phyloP scores from a whole-genome alignment of 2,329 filamentous ascomycete genomes.

The Hypoxylon sp. region DNA sequence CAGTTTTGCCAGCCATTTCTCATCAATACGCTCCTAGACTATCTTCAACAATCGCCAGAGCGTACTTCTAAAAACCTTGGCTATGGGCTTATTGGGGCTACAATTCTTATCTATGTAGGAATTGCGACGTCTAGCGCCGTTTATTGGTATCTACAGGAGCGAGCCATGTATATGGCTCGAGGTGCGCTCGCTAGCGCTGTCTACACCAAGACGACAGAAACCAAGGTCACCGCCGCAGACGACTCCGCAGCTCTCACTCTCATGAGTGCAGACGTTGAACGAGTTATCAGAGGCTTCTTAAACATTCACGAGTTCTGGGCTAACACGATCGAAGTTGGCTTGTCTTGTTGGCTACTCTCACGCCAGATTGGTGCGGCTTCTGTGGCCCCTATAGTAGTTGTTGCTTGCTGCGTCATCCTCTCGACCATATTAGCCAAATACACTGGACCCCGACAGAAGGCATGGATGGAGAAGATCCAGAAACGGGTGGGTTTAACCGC shows the following conservation, averaged over 20 bases:
- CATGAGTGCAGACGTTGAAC: slow-evolving; percentile 58
- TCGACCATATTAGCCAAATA: slow-evolving; percentile 41
- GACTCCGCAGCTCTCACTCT: slow-evolving; percentile 54
- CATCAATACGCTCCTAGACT: slow-evolving; percentile 44
- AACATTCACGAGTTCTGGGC: slow-evolving; percentile 55
- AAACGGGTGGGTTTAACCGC: slow-evolving; percentile 44
- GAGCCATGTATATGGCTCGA: slow-evolving; percentile 44
- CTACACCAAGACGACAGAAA: slow-evolving; percentile 45
- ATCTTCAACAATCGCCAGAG: slow-evolving; percentile 40
- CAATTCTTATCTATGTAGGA: slow-evolving; percentile 51
- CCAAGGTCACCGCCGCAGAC: slow-evolving; percentile 23
- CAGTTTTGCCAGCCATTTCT: slow-evolving; percentile 49
- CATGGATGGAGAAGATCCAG: slow-evolving; percentile 51
- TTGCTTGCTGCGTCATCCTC: slow-evolving; percentile 40
- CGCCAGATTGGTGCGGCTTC: slow-evolving; percentile 57
- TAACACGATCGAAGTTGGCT: slow-evolving; percentile 50
- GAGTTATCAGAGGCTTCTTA: slow-evolving; percentile 48
- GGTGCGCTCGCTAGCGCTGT: slow-evolving; percentile 44
- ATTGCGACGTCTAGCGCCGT: slow-evolving; percentile 51
- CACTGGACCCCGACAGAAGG: slow-evolving; percentile 41
- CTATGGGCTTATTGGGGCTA: slow-evolving; percentile 55
- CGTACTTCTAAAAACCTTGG: slow-evolving; percentile 41
- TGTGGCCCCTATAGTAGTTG: slow-evolving; percentile 55
- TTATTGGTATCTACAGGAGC: slow-evolving; percentile 51
- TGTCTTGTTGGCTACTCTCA: slow-evolving; percentile 59